Evolutionary conservation across 2,329 filamentous ascomycete species (phyloP).

Genomic region (Aspergillus melleus): DNA sequence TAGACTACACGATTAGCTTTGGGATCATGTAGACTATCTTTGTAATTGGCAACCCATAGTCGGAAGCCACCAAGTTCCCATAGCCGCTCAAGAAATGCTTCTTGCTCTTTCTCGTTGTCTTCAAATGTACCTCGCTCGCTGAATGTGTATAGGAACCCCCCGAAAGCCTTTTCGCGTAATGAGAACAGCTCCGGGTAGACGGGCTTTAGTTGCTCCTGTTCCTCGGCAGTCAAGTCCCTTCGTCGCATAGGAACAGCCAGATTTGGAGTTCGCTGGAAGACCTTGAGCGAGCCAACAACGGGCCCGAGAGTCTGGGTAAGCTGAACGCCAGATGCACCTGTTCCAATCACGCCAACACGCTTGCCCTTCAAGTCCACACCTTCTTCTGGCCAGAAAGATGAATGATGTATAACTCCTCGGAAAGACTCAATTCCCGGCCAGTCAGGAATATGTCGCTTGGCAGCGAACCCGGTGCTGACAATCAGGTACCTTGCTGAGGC

Average conservation of each 20-base stretch:
- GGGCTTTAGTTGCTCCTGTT: constrained; percentile 51
- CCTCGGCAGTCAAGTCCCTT: constrained; percentile 47
- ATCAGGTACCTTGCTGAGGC: constrained; percentile 49
- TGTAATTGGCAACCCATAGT: constrained; percentile 57
- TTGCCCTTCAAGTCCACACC: constrained; percentile 49
- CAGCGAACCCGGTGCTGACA: constrained; percentile 48
- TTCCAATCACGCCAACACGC: constrained; percentile 56
- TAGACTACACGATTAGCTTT: constrained; percentile 57
- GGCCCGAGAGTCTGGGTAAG: constrained; percentile 61
- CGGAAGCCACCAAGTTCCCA: constrained; percentile 57
- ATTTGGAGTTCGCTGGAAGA: constrained; percentile 69
- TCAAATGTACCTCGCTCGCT: constrained; percentile 57
- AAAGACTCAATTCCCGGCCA: constrained; percentile 45
- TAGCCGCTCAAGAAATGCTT: constrained; percentile 51
- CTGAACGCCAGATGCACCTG: constrained; percentile 57
- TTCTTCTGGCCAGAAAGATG: constrained; percentile 55
- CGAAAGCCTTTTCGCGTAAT: constrained; percentile 55
- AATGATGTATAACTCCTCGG: constrained; percentile 55
- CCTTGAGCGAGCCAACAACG: constrained; percentile 52
- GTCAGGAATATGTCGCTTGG: constrained; percentile 46
- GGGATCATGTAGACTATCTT: constrained; percentile 49
- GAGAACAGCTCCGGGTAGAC: constrained; percentile 55
- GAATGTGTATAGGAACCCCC: constrained; percentile 61
- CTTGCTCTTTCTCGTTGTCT: constrained; percentile 52
- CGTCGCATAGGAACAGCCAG: constrained; percentile 63